phyloP scores from a whole-genome alignment of 345 rosid species.

The Stellera chamaejasme region DNA sequence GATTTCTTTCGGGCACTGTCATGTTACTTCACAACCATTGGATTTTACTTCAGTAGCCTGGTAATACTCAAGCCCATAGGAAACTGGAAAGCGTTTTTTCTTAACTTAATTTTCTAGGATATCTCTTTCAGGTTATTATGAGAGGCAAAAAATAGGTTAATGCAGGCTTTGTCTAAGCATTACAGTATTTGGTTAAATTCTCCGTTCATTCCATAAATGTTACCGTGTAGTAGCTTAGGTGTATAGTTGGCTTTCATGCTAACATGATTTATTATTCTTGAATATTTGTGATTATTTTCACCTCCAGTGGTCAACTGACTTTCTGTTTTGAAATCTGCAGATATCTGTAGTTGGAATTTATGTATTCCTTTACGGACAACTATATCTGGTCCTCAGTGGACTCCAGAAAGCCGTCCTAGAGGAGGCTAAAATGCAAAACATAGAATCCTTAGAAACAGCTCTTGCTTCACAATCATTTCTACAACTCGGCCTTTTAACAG shows the following conservation, averaged over 20 bases:
- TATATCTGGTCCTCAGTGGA: constrained; percentile 94
- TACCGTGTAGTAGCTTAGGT: no score
- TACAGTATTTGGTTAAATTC: no score
- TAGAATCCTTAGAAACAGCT: constrained; percentile 85
- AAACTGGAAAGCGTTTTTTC: not conserved
- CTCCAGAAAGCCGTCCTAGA: constrained; percentile 58
- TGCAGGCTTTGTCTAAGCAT: no score
- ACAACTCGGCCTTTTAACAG: constrained; percentile 94
- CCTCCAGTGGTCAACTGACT: constrained; percentile 4
- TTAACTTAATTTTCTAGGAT: not conserved
- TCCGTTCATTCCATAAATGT: no score
- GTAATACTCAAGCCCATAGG: constrained; percentile 27
- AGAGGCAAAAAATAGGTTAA: not conserved
- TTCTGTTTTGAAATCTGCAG: constrained; percentile 28
- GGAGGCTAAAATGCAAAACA: constrained; percentile 72
- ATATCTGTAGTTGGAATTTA: constrained; percentile 75
- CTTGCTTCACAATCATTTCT: constrained; percentile 96
- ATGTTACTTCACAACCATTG: constrained; percentile 92
- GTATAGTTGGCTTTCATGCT: no score
- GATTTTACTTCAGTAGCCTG: constrained; percentile 89
- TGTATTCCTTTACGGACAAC: constrained; percentile 87
- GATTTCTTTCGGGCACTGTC: constrained; percentile 97
- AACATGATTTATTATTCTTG: not conserved
- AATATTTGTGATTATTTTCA: not conserved
- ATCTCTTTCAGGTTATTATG: not conserved